Conservation (phyloP, 306 rosid species). For the Rosa chinensis region DNA sequence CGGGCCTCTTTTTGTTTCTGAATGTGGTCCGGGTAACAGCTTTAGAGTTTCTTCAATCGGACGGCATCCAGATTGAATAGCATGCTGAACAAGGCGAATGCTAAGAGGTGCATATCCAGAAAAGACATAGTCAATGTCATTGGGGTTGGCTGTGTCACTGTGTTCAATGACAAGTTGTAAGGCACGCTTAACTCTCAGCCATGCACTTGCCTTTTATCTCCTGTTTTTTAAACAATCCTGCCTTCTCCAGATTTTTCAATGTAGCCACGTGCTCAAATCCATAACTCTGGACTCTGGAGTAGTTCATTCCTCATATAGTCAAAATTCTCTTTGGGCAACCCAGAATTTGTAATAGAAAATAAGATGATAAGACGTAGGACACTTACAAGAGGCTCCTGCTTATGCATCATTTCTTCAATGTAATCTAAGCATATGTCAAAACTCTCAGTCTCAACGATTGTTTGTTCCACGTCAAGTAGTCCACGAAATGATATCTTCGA, state of each 20-base stretch:
- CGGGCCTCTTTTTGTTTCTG: slow-evolving; percentile 79
- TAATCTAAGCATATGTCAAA: slow-evolving; percentile 91
- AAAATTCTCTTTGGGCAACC: slow-evolving; percentile 80
- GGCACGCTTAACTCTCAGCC: slow-evolving; percentile 79
- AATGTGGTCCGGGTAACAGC: slow-evolving; percentile 96
- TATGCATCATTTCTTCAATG: slow-evolving; percentile 92
- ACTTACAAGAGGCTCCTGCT: slow-evolving; percentile 79
- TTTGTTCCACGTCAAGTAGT: slow-evolving; percentile 96
- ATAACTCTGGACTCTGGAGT: slow-evolving; percentile 85
- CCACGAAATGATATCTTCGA: slow-evolving; percentile 85
- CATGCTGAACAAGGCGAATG: slow-evolving; percentile 89
- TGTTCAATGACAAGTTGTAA: slow-evolving; percentile 93
- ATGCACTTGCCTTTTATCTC: slow-evolving; percentile 83
- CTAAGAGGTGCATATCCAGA: slow-evolving; percentile 99
- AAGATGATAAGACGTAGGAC: slow-evolving; percentile 85
- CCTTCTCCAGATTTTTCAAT: slow-evolving; percentile 80
- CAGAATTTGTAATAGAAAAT: slow-evolving; percentile 79
- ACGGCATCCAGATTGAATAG: slow-evolving; percentile 97
- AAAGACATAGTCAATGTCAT: slow-evolving; percentile 81
- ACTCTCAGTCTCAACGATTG: slow-evolving; percentile 80
- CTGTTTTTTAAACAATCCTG: slow-evolving; percentile 87
- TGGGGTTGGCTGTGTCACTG: slow-evolving; percentile 84
- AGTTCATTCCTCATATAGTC: slow-evolving; percentile 90
- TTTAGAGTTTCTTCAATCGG: slow-evolving; percentile 87
- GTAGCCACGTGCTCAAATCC: slow-evolving; percentile 92